Base-by-base conservation (phyloP, 108 stramenopile genomes). In the Fistulifera solaris region DNA sequence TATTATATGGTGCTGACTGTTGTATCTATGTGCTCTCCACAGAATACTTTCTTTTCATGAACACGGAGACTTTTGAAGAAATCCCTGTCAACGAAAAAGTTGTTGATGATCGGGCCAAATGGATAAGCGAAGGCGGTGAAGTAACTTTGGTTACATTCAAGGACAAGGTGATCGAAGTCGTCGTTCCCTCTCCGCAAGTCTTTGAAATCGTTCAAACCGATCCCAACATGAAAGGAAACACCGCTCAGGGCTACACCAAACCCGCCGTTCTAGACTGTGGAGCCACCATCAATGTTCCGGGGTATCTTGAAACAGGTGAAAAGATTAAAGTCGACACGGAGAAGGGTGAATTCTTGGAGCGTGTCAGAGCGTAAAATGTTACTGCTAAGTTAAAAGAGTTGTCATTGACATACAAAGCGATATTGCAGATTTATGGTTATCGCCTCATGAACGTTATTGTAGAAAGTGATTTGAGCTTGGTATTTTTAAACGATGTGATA, bases 181-280 rank as follows among this genome's bases (percentile, higher is more conserved):
- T 67, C 13, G 70, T 92, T 24, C 95, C 95, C 26, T 58, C 59
- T 42, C 71, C 78, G 7, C 71, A 66, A 48, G 52, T 77, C 15
- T 90, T 81, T 38, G 69, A 75, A 52, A 80, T 96, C 40, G 70
- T 75, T 11, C 85, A 94, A 49, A 94, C 93, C 16, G 93, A 87
- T 52, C 95, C 95, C 5, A 87, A 81, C 44, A 73, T 89, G 48
- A 90, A 94, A 87, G 95, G 93, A 15, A 96, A 94, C 64, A 96
- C 95, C 0, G 77, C 90, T 6, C 87, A 92, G 66, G 94, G 92
- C 53, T 68, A 83, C 61, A 85, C 83, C 35, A 89, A 89, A 55
- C 84, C 88, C 14, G 89, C 89, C 4, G 60, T 68, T 6, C 62
- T 90, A 61, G 64, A 59, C 59, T 78, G 76, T 48, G 89, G 89